Base-by-base conservation (phyloP, 306 rosid genomes). In the Vigna radiata region DNA sequence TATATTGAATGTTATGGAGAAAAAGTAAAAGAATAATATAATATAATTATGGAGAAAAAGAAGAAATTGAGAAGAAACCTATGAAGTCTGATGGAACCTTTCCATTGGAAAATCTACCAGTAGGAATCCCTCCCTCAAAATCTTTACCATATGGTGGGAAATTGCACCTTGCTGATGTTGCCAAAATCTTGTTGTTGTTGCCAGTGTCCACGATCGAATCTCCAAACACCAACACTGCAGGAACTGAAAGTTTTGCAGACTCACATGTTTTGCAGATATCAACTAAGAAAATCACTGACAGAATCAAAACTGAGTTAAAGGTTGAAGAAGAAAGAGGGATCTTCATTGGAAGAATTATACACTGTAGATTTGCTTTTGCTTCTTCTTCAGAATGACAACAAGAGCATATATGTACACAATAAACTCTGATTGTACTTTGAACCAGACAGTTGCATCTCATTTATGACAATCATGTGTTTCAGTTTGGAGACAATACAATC, bases 121-220 rank as follows among this genome's bases (percentile, higher is more conserved):
- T 83, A 7, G 87, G 81, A 16, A 54, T 8, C 1, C 76, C 62
- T 47, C 87, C 79, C 0, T 16, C 16, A 17, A 83, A 75, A 29
- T 83, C 76, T 47, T 69, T 10, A 12, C 87, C 87, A 63, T 83
- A 83, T 9, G 87, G 87, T 25, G 9, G 17, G 44, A 54, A 83
- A 55, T 83, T 74, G 79, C 79, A 62, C 8, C 49, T 29, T 6
- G 80, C 65, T 0, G 25, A 0, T 4, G 84, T 79, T 49, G 0
- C 4, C 0, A 15, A 5, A 33, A 36, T 81, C 54, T 83, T 2
- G 84, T 91, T 90, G 86, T 92, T 92, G 72, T 84, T 92, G 47
- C 97, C 96, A 0, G 97, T 92, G 53, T 92, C 97, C 83, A 90
- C 76, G 44, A 92, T 87, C 0, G 96, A 90, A 29, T 92, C 97